Conservation (phyloP, 257 asterid genomes). For the Cynanchum wilfordii region DNA sequence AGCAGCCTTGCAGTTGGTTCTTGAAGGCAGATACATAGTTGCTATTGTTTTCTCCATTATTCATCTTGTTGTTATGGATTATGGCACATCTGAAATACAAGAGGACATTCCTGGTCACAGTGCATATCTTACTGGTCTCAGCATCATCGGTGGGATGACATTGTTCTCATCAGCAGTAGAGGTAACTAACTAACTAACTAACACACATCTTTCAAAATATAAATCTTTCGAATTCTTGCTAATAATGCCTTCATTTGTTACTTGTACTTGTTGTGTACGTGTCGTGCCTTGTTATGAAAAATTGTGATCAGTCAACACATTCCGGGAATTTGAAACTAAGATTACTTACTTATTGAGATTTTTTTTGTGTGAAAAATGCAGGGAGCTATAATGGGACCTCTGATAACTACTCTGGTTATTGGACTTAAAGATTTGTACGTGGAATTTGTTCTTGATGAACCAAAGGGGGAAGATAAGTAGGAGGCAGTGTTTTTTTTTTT, state of each 20-base stretch:
- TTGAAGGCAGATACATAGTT: conserved; percentile 71
- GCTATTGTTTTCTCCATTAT: conserved; percentile 51
- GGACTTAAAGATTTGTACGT: conserved; percentile 76
- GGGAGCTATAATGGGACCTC: conserved; percentile 97
- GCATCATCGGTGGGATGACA: conserved; percentile 98
- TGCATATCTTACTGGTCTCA: conserved; percentile 87
- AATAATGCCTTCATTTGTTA: neutral
- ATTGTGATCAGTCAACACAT: no score
- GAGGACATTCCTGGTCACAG: conserved; percentile 86
- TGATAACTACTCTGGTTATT: conserved; percentile 84
- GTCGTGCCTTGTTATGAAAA: no score
- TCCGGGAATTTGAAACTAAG: neutral
- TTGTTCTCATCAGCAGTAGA: conserved; percentile 79
- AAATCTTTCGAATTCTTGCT: no score
- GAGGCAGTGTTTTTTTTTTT: neutral
- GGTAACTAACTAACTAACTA: conserved; percentile 43
- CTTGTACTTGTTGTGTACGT: no score
- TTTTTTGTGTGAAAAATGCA: conserved; percentile 27
- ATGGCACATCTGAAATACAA: conserved; percentile 67
- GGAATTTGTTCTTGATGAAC: conserved; percentile 62
- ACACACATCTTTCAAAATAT: neutral
- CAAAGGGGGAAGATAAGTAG: conserved; percentile 30
- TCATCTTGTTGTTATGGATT: conserved; percentile 78
- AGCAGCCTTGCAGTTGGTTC: conserved; percentile 62
- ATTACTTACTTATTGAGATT: neutral